phyloP scores from a whole-genome alignment of 78 protist genomes.

The Chrysochromulina tobinii region DNA sequence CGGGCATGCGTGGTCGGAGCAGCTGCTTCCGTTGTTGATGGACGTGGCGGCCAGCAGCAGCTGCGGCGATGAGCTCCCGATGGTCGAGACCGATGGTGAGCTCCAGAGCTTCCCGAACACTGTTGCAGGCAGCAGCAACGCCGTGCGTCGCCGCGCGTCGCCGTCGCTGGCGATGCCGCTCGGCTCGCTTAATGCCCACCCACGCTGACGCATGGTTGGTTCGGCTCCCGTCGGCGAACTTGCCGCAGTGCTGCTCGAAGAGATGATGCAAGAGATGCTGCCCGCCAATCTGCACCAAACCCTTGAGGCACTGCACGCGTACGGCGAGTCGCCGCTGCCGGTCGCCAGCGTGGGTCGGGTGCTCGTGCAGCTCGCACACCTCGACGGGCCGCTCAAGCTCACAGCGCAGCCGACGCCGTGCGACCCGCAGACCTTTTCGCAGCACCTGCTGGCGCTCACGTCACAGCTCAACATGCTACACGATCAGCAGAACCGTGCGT shows the following conservation, averaged over 20 bases:
- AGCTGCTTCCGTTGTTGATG: too few species aligned
- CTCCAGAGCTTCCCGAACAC: too few species aligned
- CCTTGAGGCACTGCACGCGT: background rate
- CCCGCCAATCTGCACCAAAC: background rate
- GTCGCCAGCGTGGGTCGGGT: background rate
- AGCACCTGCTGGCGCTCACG: background rate
- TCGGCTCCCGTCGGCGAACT: too few species aligned
- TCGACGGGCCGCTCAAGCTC: background rate
- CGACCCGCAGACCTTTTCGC: background rate
- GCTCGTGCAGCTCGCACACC: conserved; percentile 7
- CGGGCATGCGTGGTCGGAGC: too few species aligned
- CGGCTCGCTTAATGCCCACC: too few species aligned
- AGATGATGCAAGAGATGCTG: background rate
- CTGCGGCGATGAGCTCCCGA: too few species aligned
- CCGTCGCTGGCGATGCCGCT: too few species aligned
- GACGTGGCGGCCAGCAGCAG: too few species aligned
- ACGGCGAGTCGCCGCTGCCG: background rate
- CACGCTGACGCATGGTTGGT: too few species aligned
- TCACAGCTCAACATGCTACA: background rate
- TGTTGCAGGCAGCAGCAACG: too few species aligned
- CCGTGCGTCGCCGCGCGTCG: too few species aligned
- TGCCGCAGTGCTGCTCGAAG: background rate
- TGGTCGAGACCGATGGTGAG: too few species aligned
- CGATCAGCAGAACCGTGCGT: background rate
- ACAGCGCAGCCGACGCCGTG: background rate